A percentile compares a stretch with the other conserved stretches of the same genome.
These are phyloP conservation scores for Daphne laureola DNA, from an alignment of 441 rosid genomes.

Conservation along the genomic window DNA sequence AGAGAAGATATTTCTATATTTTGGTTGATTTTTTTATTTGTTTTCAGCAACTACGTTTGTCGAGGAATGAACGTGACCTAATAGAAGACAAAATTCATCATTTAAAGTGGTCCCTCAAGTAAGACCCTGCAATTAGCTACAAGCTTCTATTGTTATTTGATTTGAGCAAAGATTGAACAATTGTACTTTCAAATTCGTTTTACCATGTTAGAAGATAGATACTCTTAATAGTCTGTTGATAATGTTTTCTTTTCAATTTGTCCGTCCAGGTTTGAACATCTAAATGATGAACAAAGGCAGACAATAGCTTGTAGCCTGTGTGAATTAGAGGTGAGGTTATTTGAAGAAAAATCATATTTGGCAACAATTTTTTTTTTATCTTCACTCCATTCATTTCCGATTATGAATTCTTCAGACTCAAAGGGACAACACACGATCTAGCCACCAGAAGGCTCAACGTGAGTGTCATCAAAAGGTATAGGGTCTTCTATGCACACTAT, in stretches of 20 bases:
- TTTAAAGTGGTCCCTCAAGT: conserved; percentile 79
- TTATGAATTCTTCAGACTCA: conserved; percentile 24
- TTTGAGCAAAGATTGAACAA: no score
- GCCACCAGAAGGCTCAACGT: conserved; percentile 70
- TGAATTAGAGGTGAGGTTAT: conserved; percentile 53
- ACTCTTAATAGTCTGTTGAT: no score
- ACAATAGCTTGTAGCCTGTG: conserved; percentile 28
- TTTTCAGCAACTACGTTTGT: conserved; percentile 63
- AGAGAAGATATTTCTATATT: conserved; percentile 6
- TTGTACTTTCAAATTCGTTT: no score
- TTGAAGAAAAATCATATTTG: background rate
- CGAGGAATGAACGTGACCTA: conserved; percentile 76
- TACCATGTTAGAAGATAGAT: no score
- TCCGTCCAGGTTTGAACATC: conserved; percentile 46
- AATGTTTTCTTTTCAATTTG: no score
- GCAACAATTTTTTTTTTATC: no score
- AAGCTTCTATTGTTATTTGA: no score
- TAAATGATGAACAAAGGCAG: conserved; percentile 34
- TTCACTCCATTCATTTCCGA: no score
- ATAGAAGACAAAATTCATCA: conserved; percentile 88
- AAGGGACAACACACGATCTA: conserved; percentile 47
- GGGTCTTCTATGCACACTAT: background rate
- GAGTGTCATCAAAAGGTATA: conserved; percentile 69
- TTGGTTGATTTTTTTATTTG: conserved; percentile 5
- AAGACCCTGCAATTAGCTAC: conserved; percentile 1